Evolutionary conservation across 768 basidiomycete genomes (phyloP).

Genomic region (Phylloporus rhodoxanthus): DNA sequence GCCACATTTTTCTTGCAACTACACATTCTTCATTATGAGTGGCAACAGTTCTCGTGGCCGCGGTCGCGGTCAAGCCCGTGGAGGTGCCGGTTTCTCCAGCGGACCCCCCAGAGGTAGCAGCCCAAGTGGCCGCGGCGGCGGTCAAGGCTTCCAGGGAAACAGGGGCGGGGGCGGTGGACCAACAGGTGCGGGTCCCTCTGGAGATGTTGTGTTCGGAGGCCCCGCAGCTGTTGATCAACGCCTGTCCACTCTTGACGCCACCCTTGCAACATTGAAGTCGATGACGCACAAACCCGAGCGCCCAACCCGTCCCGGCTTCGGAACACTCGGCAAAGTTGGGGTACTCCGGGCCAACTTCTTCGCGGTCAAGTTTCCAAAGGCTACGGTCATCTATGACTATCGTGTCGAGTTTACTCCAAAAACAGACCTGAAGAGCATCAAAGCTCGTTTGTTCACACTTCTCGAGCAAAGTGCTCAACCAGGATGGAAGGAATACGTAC

Average conservation of each 20-base stretch:
- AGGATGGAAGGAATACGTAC: conserved; percentile 35
- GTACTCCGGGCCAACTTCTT: conserved; percentile 50
- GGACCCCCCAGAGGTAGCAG: neutral
- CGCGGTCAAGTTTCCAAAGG: conserved; percentile 36
- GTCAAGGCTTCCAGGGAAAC: conserved; percentile 11
- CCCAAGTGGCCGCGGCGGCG: conserved; percentile 2
- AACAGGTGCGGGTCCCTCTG: conserved; percentile 22
- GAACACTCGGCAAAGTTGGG: conserved; percentile 35
- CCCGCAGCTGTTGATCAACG: conserved; percentile 32
- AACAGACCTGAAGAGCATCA: conserved; percentile 34
- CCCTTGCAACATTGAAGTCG: conserved; percentile 27
- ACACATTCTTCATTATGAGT: conserved; percentile 12
- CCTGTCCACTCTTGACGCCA: conserved; percentile 20
- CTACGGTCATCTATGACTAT: conserved; percentile 40
- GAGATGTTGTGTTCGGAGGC: conserved; percentile 27
- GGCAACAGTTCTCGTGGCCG: neutral
- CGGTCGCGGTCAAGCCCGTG: neutral
- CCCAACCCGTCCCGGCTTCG: conserved; percentile 45
- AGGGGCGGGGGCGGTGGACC: conserved; percentile 25
- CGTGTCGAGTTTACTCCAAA: conserved; percentile 34
- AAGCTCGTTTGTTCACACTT: conserved; percentile 37
- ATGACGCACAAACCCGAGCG: conserved; percentile 30
- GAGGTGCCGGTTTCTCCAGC: neutral
- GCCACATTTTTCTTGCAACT: neutral
- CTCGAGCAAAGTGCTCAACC: conserved; percentile 35